phyloP scores from a whole-genome alignment of 2,329 filamentous ascomycete genomes.

The Colletotrichum euphorbiae region DNA sequence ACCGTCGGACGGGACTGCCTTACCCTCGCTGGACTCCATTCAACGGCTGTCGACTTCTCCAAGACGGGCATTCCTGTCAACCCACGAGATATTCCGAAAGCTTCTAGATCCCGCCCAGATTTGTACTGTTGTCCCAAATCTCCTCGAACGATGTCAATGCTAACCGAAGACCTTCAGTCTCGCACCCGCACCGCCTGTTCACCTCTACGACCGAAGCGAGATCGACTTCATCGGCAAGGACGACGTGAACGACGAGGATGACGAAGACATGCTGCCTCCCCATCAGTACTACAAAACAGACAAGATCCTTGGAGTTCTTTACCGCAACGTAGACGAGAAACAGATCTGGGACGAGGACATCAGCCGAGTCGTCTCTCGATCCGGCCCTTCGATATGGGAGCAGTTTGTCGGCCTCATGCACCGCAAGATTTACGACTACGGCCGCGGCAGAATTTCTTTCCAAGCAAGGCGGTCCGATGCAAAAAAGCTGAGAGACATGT shows the following conservation, averaged over 20 bases:
- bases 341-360: constrained; percentile 70
- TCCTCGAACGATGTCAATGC: not conserved
- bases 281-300: constrained; percentile 73
- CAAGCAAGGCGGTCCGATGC: constrained; percentile 51
- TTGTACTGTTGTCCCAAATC: constrained; percentile 58
- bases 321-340: constrained; percentile 78
- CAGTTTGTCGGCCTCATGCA: constrained; percentile 50
- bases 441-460: constrained; percentile 48
- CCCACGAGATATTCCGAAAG: constrained; percentile 55
- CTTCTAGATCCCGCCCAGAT: constrained; percentile 60
- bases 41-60: constrained; percentile 79
- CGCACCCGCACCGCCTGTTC: constrained; percentile 57
- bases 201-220: constrained; percentile 58
- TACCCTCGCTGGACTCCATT: constrained; percentile 72
- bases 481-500: constrained; percentile 60
- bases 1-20: constrained; percentile 64
- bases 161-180: constrained; percentile 49
- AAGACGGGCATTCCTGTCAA: constrained; percentile 76
- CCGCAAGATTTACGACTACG: constrained; percentile 46
- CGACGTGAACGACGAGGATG: constrained; percentile 58
- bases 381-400: constrained; percentile 57
- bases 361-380: constrained; percentile 45
- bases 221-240: constrained; percentile 50
- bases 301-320: constrained; percentile 77
- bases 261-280: constrained; percentile 52